Evolutionary conservation across 768 basidiomycete genomes (phyloP).

Genomic region (Phlebiopsis flavidoalba): DNA sequence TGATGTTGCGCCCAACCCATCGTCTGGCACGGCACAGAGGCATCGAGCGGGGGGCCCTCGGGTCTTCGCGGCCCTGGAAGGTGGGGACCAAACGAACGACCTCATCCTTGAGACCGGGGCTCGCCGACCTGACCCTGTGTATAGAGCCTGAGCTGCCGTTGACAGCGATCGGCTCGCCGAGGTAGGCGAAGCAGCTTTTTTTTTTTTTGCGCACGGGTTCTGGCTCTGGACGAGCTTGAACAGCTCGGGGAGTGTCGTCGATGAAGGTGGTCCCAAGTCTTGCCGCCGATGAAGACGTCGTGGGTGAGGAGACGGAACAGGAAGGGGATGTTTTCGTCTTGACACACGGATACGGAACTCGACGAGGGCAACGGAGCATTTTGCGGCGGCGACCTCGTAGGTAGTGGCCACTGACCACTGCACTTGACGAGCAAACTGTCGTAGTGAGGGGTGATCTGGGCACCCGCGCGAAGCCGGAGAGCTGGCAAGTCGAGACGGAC

Average conservation of each 20-base stretch:
- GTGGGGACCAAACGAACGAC: slow-evolving; percentile 79
- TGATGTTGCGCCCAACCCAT: slow-evolving; percentile 98
- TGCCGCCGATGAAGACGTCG: slow-evolving; percentile 91
- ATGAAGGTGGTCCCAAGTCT: slow-evolving; percentile 99
- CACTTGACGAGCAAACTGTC: slow-evolving; percentile 97
- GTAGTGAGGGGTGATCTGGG: slow-evolving; percentile 99
- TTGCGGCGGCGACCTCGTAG: slow-evolving; percentile 98
- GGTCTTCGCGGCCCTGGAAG: slow-evolving; percentile 73
- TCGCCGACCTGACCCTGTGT: slow-evolving; percentile 89
- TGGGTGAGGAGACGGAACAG: slow-evolving; percentile 96
- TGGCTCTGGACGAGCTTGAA: slow-evolving; percentile 98
- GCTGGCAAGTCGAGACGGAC: slow-evolving; percentile 92
- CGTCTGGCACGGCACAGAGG: slow-evolving; percentile 72
- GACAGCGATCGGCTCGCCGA: slow-evolving; percentile 93
- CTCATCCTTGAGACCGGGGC: slow-evolving; percentile 90
- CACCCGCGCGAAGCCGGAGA: slow-evolving; percentile 97
- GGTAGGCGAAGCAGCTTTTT: slow-evolving; percentile 94
- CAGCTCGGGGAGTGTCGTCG: slow-evolving; percentile 97
- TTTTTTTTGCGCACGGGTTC: slow-evolving; percentile 97
- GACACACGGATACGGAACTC: slow-evolving; percentile 98
- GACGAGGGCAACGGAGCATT: slow-evolving; percentile 98
- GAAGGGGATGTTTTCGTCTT: slow-evolving; percentile 99
- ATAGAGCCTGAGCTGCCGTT: slow-evolving; percentile 86
- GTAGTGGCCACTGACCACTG: slow-evolving; percentile 92
- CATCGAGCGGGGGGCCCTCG: slow-evolving; percentile 63